These are phyloP conservation scores for Tricholoma matsutake DNA, from an alignment of 768 basidiomycete genomes.

Conservation along the genomic window DNA sequence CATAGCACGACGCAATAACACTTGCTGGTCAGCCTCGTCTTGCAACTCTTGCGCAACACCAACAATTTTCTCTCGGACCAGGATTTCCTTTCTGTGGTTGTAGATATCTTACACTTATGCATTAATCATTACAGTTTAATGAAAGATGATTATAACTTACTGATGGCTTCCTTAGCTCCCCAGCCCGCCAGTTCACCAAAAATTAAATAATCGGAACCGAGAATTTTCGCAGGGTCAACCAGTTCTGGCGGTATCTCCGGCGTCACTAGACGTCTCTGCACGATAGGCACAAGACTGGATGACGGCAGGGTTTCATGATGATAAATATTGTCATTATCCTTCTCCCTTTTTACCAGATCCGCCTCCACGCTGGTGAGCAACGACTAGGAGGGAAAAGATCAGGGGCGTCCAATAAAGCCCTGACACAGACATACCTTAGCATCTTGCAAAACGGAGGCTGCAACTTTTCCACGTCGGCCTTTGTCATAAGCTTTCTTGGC, in stretches of 20 bases:
- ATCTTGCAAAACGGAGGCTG: slow-evolving; percentile 68
- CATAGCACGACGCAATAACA: slow-evolving; percentile 5
- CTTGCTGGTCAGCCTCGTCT: slow-evolving; percentile 57
- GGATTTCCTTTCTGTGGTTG: slow-evolving; percentile 70
- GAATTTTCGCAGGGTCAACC: slow-evolving; percentile 49
- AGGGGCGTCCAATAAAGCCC: background rate
- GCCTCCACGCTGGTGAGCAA: slow-evolving; percentile 69
- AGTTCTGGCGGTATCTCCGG: slow-evolving; percentile 54
- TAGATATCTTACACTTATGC: slow-evolving; percentile 65
- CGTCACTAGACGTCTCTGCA: slow-evolving; percentile 64
- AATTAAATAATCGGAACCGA: slow-evolving; percentile 55
- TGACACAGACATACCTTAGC: slow-evolving; percentile 53
- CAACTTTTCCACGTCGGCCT: slow-evolving; percentile 60
- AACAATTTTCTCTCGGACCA: slow-evolving; percentile 65
- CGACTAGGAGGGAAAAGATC: slow-evolving; percentile 48
- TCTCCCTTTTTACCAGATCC: slow-evolving; percentile 65
- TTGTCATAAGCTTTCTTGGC: slow-evolving; percentile 70
- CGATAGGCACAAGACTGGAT: slow-evolving; percentile 62
- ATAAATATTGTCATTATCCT: slow-evolving; percentile 96
- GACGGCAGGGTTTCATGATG: slow-evolving; percentile 80
- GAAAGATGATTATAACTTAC: slow-evolving; percentile 40
- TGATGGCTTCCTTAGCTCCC: slow-evolving; percentile 87
- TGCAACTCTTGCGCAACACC: slow-evolving; percentile 62
- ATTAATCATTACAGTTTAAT: background rate
- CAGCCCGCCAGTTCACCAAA: slow-evolving; percentile 79